Conservation (phyloP, 176 grass and related monocot species). For the Avena sativa region DNA sequence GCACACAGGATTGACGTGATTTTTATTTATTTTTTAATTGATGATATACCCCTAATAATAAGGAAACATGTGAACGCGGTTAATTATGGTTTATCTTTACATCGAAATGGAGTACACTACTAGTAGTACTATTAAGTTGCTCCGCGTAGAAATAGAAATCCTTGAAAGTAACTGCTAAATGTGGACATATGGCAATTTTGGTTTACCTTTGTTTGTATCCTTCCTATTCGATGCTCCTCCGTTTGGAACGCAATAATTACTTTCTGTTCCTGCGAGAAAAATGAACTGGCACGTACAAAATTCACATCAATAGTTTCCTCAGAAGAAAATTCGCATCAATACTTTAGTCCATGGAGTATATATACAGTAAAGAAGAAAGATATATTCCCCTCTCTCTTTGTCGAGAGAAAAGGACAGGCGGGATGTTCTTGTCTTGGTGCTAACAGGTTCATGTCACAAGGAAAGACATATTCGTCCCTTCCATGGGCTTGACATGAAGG, state of each 20-base stretch:
- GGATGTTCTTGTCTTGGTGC: conserved; percentile 12
- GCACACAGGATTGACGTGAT: neutral
- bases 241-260: neutral
- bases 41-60: neutral
- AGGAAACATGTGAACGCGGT: neutral
- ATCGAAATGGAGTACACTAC: neutral
- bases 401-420: neutral
- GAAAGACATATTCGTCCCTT: conserved; percentile 12
- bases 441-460: conserved; percentile 14
- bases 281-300: neutral
- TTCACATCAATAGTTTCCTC: neutral
- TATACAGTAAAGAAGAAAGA: conserved; percentile 2
- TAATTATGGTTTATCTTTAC: conserved; percentile 1
- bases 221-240: neutral
- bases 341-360: neutral
- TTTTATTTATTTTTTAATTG: neutral
- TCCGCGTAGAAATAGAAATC: neutral
- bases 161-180: neutral
- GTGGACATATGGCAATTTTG: neutral
- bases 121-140: neutral
- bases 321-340: neutral
- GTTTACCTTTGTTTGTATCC: neutral
- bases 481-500: neutral
- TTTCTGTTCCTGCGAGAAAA: conserved; percentile 8
- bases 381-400: neutral